A percentile compares a stretch with the other conserved stretches of the same genome.
These are phyloP conservation scores for Malus sieversii DNA, from an alignment of 306 rosid genomes.

Conservation along the genomic window DNA sequence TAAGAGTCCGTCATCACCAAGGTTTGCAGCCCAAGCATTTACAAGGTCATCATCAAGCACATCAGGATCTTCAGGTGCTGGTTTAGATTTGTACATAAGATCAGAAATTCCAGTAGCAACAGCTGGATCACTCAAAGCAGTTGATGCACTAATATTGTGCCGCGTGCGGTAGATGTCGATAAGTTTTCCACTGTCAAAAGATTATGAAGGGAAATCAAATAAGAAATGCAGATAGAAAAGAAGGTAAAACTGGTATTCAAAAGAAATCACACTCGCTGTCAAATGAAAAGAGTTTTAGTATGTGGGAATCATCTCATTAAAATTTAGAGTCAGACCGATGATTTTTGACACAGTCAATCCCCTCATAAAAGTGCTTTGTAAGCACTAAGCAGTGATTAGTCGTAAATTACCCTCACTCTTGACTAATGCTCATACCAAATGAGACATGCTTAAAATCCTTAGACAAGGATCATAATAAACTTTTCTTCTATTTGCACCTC, in stretches of 20 bases:
- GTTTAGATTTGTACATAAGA: slow-evolving; percentile 83
- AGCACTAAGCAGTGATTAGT: not conserved
- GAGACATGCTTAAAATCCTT: not conserved
- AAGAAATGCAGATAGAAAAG: slow-evolving; percentile 1
- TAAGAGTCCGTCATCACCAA: slow-evolving; percentile 90
- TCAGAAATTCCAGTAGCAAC: slow-evolving; percentile 97
- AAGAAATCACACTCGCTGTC: not conserved
- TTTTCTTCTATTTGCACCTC: not conserved
- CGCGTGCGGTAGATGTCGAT: slow-evolving; percentile 75
- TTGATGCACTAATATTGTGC: slow-evolving; percentile 88
- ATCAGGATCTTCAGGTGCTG: slow-evolving; percentile 57
- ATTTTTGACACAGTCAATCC: not conserved
- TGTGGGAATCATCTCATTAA: not conserved
- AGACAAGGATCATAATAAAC: not conserved
- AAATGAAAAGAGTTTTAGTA: not conserved
- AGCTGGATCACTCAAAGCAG: slow-evolving; percentile 96
- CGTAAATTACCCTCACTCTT: not conserved
- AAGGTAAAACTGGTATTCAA: not conserved
- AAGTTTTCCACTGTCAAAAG: slow-evolving; percentile 71
- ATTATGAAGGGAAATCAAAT: not conserved
- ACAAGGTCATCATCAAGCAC: slow-evolving; percentile 90
- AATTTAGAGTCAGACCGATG: not conserved
- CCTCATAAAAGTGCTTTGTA: not conserved
- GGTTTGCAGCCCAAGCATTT: slow-evolving; percentile 97
- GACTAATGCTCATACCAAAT: not conserved